These are phyloP conservation scores for Marasmius tenuissimus DNA, from an alignment of 1,284 basidiomycete species.

Conservation along the genomic window DNA sequence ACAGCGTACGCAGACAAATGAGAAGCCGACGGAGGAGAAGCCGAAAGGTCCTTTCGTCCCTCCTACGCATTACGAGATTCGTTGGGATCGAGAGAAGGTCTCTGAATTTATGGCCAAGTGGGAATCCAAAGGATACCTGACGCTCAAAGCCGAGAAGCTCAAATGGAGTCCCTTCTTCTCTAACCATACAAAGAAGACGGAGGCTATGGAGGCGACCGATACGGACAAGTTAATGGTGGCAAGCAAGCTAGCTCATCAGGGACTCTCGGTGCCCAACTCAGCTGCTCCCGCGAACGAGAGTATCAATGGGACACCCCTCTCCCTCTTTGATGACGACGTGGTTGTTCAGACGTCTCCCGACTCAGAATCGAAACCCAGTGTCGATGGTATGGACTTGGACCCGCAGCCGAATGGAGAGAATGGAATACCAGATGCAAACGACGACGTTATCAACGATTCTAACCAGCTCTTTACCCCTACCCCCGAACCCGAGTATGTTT, in stretches of 20 bases:
- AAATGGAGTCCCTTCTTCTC: slow-evolving; percentile 96
- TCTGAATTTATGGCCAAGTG: slow-evolving; percentile 67
- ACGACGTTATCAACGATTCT: not conserved
- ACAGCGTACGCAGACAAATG: slow-evolving; percentile 56
- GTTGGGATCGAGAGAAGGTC: slow-evolving; percentile 74
- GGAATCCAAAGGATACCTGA: slow-evolving; percentile 81
- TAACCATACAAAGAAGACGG: slow-evolving; percentile 37
- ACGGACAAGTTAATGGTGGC: slow-evolving; percentile 15
- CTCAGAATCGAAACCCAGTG: not conserved
- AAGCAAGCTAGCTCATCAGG: slow-evolving; percentile 16
- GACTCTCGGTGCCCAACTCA: slow-evolving; percentile 1
- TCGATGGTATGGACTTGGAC: not conserved
- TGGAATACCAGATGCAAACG: not conserved
- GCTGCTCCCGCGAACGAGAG: not conserved
- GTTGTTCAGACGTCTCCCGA: slow-evolving; percentile 4
- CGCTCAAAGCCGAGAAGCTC: slow-evolving; percentile 81
- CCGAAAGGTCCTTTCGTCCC: slow-evolving; percentile 50
- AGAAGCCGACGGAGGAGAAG: slow-evolving; percentile 43
- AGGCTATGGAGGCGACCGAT: slow-evolving; percentile 29
- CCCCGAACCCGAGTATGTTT: not conserved
- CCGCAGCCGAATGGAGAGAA: not conserved
- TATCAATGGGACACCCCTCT: slow-evolving; percentile 5
- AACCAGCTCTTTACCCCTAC: not conserved
- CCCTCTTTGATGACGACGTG: slow-evolving; percentile 15
- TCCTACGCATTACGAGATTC: slow-evolving; percentile 78